Evolutionary conservation across 352 stramenopile genomes (phyloP).

Genomic region (Phytophthora lateralis): DNA sequence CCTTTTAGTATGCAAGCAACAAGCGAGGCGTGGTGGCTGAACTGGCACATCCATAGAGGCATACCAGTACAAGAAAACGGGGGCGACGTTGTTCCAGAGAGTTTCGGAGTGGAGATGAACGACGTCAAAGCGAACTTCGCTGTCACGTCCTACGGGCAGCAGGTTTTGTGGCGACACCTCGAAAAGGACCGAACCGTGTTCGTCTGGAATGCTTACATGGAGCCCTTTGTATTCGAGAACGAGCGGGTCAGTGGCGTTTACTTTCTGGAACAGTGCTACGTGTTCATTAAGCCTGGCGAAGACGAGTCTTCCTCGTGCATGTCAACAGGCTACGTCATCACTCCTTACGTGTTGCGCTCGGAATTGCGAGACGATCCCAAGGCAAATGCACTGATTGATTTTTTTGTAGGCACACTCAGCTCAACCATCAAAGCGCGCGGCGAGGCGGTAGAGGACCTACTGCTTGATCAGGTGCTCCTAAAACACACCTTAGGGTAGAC

Average conservation of each 20-base stretch:
- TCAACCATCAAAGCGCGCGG: conserved; percentile 33
- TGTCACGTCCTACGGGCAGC: conserved; percentile 46
- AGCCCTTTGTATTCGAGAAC: conserved; percentile 53
- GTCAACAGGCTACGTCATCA: conserved; percentile 48
- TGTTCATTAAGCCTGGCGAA: conserved; percentile 40
- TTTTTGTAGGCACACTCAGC: conserved; percentile 33
- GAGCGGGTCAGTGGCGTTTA: conserved; percentile 42
- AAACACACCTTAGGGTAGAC: not conserved
- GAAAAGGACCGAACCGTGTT: conserved; percentile 53
- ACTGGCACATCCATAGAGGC: conserved; percentile 21
- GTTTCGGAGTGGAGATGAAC: conserved; percentile 52
- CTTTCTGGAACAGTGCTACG: conserved; percentile 56
- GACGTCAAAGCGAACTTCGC: conserved; percentile 40
- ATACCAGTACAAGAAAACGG: conserved; percentile 18
- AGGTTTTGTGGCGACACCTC: conserved; percentile 51
- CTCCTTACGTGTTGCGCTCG: conserved; percentile 36
- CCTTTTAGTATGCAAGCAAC: conserved; percentile 33
- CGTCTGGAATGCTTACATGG: conserved; percentile 56
- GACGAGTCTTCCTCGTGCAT: conserved; percentile 36
- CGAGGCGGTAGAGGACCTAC: conserved; percentile 44
- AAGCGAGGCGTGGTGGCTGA: conserved; percentile 36
- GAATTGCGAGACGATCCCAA: conserved; percentile 21
- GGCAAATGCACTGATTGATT: conserved; percentile 35
- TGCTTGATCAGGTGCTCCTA: conserved; percentile 23
- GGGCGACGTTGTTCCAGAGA: conserved; percentile 49